Evolutionary conservation across 164 flowering plant genomes (phyloP), one percentile per base, ranked within the genome.

Genomic region (Liquidambar formosana): DNA sequence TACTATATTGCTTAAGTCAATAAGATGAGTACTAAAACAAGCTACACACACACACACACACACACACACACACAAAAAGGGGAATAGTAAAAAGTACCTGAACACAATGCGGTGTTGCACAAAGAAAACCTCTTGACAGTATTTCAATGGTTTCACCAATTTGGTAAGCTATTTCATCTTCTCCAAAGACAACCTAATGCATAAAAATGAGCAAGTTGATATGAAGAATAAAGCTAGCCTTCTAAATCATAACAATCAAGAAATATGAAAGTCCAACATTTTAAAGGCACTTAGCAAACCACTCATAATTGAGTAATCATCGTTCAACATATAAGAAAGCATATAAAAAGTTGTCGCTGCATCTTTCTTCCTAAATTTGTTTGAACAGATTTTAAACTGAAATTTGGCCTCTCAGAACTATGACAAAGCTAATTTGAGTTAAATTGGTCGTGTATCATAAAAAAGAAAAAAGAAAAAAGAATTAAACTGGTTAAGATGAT

Each of bases 61-160:
- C n/a, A n/a, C n/a, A n/a, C n/a, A n/a, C n/a, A n/a, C n/a, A 33
- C 6, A 18, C 28, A 15, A 27, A 60, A 49, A 33, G 16, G 27
- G 28, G 45, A 44, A 13, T 38, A 19, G 53, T 49, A 16, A 57
- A 41, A 71, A 62, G 26, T 88, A 95, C 99, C 96, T 71, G 83
- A 46, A 95, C 99, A 80, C 97, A 91, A 74, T 95, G 97, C 33
- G 99, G 97, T 45, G 97, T 95, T 73, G 99, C 97, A 81, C 96
- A 93, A 33, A 95, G 96, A 79, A 62, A 80, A 71, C 96, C 94
- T 75, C 85, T 67, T 62, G 97, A 93, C 61, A 95, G 83, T 70
- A 95, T 86, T 82, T 91, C 94, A 54, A 96, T 84, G 25, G 91
- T 91, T 81, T 95, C 96, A 38, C 99, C 99, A 76, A 95, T 85